Evolutionary conservation across 208 protist species (phyloP).

Genomic region (Wallacemonas sp.): DNA sequence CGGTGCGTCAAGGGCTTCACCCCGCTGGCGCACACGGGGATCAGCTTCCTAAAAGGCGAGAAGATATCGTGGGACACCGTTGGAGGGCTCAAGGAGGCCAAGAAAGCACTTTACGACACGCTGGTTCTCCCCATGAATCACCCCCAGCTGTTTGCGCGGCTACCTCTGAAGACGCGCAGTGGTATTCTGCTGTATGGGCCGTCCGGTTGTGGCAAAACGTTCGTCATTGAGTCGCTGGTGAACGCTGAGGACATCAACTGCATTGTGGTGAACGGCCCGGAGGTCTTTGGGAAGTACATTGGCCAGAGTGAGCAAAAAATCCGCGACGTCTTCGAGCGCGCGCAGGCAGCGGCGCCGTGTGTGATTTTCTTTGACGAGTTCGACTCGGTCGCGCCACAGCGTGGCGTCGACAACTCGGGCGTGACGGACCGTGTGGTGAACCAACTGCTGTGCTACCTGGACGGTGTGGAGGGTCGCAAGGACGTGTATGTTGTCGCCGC

Average conservation of each 20-base stretch:
- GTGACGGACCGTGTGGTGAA: slow-evolving; percentile 96
- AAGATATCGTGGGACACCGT: slow-evolving; percentile 80
- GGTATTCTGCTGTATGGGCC: slow-evolving; percentile 93
- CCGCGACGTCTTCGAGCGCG: slow-evolving; percentile 90
- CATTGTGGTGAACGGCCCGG: slow-evolving; percentile 92
- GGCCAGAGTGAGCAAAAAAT: slow-evolving; percentile 93
- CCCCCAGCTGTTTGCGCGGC: slow-evolving; percentile 87
- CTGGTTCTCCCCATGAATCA: slow-evolving; percentile 94
- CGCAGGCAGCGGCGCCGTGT: slow-evolving; percentile 85
- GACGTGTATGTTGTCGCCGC: slow-evolving; percentile 98
- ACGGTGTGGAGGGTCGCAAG: slow-evolving; percentile 95
- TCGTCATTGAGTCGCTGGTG: slow-evolving; percentile 78
- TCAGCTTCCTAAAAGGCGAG: slow-evolving; percentile 71
- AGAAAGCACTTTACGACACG: slow-evolving; percentile 93
- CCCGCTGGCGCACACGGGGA: slow-evolving; percentile 81
- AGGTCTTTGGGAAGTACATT: slow-evolving; percentile 95
- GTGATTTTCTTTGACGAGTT: slow-evolving; percentile 96
- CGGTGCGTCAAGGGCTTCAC: slow-evolving; percentile 49
- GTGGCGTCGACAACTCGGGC: slow-evolving; percentile 85
- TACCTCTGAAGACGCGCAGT: slow-evolving; percentile 90
- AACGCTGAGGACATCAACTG: slow-evolving; percentile 83
- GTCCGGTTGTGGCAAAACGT: slow-evolving; percentile 91
- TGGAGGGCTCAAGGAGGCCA: slow-evolving; percentile 91
- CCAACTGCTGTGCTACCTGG: slow-evolving; percentile 98
- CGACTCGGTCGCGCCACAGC: slow-evolving; percentile 90